These are phyloP conservation scores for Phytophthora pistaciae DNA, from an alignment of 352 stramenopile genomes.

Conservation along the genomic window DNA sequence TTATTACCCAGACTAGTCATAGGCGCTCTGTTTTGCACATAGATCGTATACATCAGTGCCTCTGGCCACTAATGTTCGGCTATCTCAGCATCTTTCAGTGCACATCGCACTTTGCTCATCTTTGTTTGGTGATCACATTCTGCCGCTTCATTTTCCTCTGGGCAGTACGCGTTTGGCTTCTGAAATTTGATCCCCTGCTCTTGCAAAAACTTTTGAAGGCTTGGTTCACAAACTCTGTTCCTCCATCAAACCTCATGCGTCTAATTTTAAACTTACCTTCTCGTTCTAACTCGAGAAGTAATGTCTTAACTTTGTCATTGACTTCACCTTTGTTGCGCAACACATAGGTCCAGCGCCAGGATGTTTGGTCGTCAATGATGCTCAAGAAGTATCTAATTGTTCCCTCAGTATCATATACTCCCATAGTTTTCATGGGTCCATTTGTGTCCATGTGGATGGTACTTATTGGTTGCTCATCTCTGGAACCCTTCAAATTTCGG, in stretches of 20 bases:
- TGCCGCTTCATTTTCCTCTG: neutral
- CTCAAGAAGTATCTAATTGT: neutral
- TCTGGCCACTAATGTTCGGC: neutral
- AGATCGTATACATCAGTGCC: neutral
- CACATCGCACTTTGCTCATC: neutral
- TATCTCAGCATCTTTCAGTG: neutral
- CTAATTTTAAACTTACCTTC: neutral
- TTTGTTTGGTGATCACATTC: neutral
- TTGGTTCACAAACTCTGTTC: neutral
- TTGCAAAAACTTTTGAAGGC: neutral
- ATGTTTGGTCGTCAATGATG: neutral
- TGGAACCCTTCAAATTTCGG: neutral
- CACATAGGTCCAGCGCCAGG: neutral
- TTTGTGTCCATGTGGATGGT: neutral
- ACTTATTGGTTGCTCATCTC: neutral
- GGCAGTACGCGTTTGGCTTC: neutral
- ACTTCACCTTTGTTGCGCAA: neutral
- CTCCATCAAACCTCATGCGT: neutral
- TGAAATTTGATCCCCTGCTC: neutral
- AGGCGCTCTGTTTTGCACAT: neutral
- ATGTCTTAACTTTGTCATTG: neutral
- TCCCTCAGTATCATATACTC: neutral
- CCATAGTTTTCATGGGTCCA: neutral
- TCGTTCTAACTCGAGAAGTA: neutral
- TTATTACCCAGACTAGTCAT: slow-evolving; percentile 1